phyloP scores from a whole-genome alignment of 805 yeast genomes.

The Cyberlindnera mississippiensis region DNA sequence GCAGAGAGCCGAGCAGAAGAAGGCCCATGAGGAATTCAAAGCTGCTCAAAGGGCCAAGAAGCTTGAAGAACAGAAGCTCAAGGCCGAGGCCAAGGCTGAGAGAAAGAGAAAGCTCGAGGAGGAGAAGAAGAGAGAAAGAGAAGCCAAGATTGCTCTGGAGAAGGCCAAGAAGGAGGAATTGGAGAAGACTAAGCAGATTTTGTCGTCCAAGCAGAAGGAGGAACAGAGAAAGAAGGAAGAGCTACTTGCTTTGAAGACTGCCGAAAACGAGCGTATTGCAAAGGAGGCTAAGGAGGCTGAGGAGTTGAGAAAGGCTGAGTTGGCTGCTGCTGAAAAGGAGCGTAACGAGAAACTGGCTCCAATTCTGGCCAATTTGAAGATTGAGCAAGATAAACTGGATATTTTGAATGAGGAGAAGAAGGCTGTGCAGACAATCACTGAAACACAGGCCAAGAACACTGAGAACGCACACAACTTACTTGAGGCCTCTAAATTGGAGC shows the following conservation, averaged over 20 bases:
- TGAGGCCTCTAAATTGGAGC: slow-evolving; percentile 40
- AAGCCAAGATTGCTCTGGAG: slow-evolving; percentile 27
- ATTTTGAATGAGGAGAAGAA: slow-evolving; percentile 48
- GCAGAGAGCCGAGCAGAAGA: slow-evolving; percentile 33
- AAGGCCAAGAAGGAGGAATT: slow-evolving; percentile 34
- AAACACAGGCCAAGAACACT: slow-evolving; percentile 42
- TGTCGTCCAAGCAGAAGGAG: slow-evolving; percentile 31
- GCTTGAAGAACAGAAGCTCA: slow-evolving; percentile 43
- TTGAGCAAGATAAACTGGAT: slow-evolving; percentile 45
- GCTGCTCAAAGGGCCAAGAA: slow-evolving; percentile 36
- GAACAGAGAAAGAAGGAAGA: slow-evolving; percentile 24
- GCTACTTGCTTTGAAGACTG: slow-evolving; percentile 31
- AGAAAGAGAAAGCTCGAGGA: slow-evolving; percentile 34
- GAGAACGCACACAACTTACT: slow-evolving; percentile 40
- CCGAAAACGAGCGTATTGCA: slow-evolving; percentile 22
- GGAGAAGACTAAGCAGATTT: slow-evolving; percentile 34
- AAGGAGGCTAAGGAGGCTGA: slow-evolving; percentile 36
- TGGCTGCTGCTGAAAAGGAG: slow-evolving; percentile 42
- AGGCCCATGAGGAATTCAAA: slow-evolving; percentile 39
- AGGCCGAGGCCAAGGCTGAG: slow-evolving; percentile 40
- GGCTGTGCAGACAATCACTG: slow-evolving; percentile 40
- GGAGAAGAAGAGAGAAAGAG: slow-evolving; percentile 30
- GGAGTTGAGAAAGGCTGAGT: slow-evolving; percentile 42
- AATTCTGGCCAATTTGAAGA: slow-evolving; percentile 45
- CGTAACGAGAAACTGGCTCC: slow-evolving; percentile 54